Evolutionary conservation across 768 basidiomycete genomes (phyloP).

Genomic region (Xerocomus brunneocitrinus): DNA sequence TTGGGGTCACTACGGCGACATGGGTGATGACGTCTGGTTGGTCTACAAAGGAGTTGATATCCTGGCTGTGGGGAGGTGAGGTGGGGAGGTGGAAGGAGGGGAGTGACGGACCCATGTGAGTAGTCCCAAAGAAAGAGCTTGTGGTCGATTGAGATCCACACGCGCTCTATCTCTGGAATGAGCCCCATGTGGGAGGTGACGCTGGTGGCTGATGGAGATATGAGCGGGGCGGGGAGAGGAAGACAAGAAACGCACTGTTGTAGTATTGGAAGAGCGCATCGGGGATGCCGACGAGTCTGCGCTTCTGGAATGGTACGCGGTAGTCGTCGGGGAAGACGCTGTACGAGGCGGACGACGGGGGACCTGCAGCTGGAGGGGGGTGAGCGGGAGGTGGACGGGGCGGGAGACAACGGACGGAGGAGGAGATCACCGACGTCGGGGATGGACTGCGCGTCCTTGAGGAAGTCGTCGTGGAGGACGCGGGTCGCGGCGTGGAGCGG

Average conservation of each 20-base stretch:
- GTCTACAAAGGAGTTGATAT: slow-evolving; percentile 88
- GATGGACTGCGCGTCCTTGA: slow-evolving; percentile 68
- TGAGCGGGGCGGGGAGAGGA: slow-evolving; percentile 6
- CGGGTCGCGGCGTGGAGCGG: slow-evolving; percentile 63
- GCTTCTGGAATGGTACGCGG: slow-evolving; percentile 76
- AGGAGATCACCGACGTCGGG: slow-evolving; percentile 73
- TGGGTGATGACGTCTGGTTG: slow-evolving; percentile 86
- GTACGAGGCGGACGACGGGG: slow-evolving; percentile 72
- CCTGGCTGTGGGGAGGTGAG: slow-evolving; percentile 50
- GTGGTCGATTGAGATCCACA: slow-evolving; percentile 94
- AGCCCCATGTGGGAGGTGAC: slow-evolving; percentile 84
- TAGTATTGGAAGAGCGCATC: slow-evolving; percentile 76
- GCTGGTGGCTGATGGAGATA: slow-evolving; percentile 46
- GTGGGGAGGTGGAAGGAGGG: not conserved
- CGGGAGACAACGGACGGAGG: slow-evolving; percentile 42
- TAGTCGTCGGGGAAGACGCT: slow-evolving; percentile 74
- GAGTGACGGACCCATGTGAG: slow-evolving; percentile 69
- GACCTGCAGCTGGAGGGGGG: slow-evolving; percentile 46
- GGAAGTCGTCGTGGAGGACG: slow-evolving; percentile 62
- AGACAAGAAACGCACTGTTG: slow-evolving; percentile 48
- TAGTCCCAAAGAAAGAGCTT: slow-evolving; percentile 97
- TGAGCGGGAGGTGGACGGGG: slow-evolving; percentile 1
- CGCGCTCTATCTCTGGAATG: slow-evolving; percentile 88
- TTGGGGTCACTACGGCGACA: slow-evolving; percentile 85
- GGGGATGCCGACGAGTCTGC: slow-evolving; percentile 70